These are phyloP conservation scores for Eutrema salsugineum DNA, from an alignment of 441 rosid genomes.

Conservation along the genomic window DNA sequence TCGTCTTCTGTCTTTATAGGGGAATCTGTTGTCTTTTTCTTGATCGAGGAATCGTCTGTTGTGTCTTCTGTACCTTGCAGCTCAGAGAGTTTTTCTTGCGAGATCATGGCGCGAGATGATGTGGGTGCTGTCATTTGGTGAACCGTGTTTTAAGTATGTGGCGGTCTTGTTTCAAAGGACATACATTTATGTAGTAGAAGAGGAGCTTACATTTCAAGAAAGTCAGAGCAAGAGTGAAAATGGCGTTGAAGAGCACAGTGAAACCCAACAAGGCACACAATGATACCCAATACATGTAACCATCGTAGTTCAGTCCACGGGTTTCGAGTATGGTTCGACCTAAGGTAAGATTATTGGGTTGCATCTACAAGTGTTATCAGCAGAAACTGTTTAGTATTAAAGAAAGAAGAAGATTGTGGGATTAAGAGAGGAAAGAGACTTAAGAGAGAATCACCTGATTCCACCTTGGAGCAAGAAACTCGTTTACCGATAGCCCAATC, in stretches of 20 bases:
- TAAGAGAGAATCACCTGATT: constrained; percentile 49
- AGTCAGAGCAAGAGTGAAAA: constrained; percentile 49
- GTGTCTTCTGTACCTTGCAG: constrained; percentile 36
- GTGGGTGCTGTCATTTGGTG: constrained; percentile 38
- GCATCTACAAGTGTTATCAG: constrained; percentile 9
- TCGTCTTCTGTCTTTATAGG: constrained; percentile 1
- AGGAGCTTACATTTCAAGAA: constrained; percentile 49
- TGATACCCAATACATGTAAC: constrained; percentile 81
- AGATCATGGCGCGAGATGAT: constrained; percentile 46
- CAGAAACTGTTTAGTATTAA: neutral
- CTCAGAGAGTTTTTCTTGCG: constrained; percentile 37
- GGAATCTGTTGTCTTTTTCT: constrained; percentile 7
- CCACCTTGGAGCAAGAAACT: constrained; percentile 76
- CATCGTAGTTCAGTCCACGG: constrained; percentile 46
- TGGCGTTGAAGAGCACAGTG: constrained; percentile 47
- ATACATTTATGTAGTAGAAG: neutral
- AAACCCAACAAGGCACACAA: constrained; percentile 49
- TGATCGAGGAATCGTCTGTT: neutral
- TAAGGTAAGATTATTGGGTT: constrained; percentile 31
- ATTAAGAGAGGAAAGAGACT: neutral
- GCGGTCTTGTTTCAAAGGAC: neutral
- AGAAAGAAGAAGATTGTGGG: neutral
- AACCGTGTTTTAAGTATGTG: neutral
- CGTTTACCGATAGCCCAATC: constrained; percentile 65
- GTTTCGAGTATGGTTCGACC: constrained; percentile 49